Percentiles rank a stretch among this genome's conserved stretches.
Evolutionary conservation across 208 protist species (phyloP).

Genomic region (Zelonia costaricensis): DNA sequence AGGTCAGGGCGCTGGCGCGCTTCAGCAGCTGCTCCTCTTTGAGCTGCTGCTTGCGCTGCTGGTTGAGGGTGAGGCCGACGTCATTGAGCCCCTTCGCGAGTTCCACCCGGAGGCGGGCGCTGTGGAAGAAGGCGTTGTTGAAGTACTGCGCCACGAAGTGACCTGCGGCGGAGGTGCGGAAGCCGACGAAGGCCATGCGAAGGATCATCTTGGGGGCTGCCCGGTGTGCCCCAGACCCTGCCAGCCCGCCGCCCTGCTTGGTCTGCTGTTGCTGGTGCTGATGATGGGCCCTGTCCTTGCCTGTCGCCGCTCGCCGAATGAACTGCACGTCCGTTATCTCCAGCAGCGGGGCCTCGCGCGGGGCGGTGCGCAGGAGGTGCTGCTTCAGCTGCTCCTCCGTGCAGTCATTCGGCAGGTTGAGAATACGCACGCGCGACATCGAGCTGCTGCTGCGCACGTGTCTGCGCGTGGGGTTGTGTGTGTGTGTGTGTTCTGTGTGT

Average conservation of each 20-base stretch:
- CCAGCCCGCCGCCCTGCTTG: background rate
- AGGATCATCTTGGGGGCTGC: conserved; percentile 50
- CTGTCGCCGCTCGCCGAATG: conserved; percentile 32
- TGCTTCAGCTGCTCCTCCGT: conserved; percentile 91
- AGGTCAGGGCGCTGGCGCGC: background rate
- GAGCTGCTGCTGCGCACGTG: background rate
- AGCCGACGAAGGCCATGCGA: conserved; percentile 97
- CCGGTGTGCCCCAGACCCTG: background rate
- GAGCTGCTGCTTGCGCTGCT: conserved; percentile 26
- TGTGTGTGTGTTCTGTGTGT: conserved; percentile 1
- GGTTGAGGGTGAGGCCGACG: conserved; percentile 64
- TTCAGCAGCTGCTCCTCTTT: conserved; percentile 24
- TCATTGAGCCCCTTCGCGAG: conserved; percentile 75
- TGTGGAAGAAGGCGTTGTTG: conserved; percentile 95
- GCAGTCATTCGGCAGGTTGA: conserved; percentile 94
- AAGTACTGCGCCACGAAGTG: conserved; percentile 91
- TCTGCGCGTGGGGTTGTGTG: background rate
- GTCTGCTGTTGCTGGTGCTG: conserved; percentile 23
- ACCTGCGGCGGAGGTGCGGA: conserved; percentile 80
- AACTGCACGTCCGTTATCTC: conserved; percentile 87
- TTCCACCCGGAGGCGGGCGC: conserved; percentile 88
- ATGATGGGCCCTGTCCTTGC: conserved; percentile 15
- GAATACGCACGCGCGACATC: conserved; percentile 94
- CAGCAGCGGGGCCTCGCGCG: conserved; percentile 76
- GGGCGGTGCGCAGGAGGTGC: conserved; percentile 77